phyloP scores from a whole-genome alignment of 352 stramenopile genomes.

The Thraustochytrium sp. region DNA sequence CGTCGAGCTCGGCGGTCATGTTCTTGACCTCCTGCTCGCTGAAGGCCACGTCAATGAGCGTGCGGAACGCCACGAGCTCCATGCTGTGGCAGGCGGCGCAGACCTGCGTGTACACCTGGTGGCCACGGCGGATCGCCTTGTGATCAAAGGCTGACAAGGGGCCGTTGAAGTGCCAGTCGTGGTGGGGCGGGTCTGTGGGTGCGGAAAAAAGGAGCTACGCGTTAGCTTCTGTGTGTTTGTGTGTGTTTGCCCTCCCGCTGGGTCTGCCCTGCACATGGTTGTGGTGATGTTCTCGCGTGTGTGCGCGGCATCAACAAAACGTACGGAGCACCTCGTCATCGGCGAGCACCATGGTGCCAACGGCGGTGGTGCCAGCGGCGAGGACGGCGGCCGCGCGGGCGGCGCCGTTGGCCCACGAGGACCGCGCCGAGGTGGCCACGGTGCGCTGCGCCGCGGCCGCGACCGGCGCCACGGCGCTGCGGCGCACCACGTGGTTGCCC shows the following conservation, averaged over 20 bases:
- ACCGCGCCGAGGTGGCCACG: not conserved
- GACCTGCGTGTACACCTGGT: conserved; percentile 98
- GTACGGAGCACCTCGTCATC: conserved; percentile 15
- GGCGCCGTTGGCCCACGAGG: not conserved
- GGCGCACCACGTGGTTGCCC: not conserved
- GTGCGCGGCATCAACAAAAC: not conserved
- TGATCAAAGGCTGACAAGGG: conserved; percentile 43
- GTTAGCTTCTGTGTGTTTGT: not conserved
- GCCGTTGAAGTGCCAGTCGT: conserved; percentile 48
- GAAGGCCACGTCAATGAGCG: conserved; percentile 94
- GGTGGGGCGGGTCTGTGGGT: conserved; percentile 33
- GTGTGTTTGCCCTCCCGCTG: not conserved
- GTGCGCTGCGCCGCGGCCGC: not conserved
- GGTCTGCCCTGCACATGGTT: not conserved
- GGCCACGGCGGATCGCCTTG: conserved; percentile 82
- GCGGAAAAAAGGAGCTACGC: not conserved
- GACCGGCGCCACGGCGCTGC: not conserved
- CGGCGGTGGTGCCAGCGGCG: not conserved
- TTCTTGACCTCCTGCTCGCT: conserved; percentile 74
- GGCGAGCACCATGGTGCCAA: not conserved
- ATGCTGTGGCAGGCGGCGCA: conserved; percentile 93
- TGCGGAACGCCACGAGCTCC: conserved; percentile 93
- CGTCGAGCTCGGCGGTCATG: conserved; percentile 86
- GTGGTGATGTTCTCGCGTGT: not conserved
- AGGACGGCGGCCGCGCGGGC: not conserved